phyloP scores from a whole-genome alignment of 257 asterid species.

The Solanum chilense region DNA sequence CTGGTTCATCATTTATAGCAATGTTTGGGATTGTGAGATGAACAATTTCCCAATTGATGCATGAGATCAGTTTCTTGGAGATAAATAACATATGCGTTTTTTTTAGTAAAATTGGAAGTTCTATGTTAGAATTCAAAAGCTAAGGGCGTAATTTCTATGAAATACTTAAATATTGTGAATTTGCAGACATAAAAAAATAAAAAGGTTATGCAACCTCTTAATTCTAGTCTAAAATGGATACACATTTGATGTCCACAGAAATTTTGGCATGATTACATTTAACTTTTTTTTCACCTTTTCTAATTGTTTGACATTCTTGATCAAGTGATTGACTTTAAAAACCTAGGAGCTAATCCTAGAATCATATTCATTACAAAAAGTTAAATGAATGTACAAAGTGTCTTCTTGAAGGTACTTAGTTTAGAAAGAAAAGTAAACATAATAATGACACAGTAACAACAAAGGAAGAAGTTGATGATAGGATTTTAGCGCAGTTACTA shows the following conservation, averaged over 20 bases:
- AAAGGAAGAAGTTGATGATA: not conserved
- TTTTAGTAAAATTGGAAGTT: not conserved
- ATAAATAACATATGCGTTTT: not conserved
- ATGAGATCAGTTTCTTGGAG: not conserved
- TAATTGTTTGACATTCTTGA: not conserved
- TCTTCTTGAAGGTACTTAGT: not conserved
- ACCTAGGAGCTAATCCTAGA: not conserved
- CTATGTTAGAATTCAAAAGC: not conserved
- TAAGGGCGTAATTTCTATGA: not conserved
- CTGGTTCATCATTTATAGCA: not conserved
- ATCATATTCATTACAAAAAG: not conserved
- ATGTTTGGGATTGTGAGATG: not conserved
- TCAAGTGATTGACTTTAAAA: not conserved
- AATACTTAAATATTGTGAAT: not conserved
- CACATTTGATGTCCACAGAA: not conserved
- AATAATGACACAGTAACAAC: not conserved
- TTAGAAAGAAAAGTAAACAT: not conserved
- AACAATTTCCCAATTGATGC: not conserved
- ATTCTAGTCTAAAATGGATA: not conserved
- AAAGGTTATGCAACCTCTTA: not conserved
- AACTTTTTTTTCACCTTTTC: not conserved
- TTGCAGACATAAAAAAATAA: not conserved
- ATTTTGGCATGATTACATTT: not conserved
- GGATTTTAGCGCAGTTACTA: not conserved
- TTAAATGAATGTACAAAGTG: not conserved